These are phyloP conservation scores for Flaveria trinervia DNA, from an alignment of 129 eudicot genomes.

Conservation along the genomic window DNA sequence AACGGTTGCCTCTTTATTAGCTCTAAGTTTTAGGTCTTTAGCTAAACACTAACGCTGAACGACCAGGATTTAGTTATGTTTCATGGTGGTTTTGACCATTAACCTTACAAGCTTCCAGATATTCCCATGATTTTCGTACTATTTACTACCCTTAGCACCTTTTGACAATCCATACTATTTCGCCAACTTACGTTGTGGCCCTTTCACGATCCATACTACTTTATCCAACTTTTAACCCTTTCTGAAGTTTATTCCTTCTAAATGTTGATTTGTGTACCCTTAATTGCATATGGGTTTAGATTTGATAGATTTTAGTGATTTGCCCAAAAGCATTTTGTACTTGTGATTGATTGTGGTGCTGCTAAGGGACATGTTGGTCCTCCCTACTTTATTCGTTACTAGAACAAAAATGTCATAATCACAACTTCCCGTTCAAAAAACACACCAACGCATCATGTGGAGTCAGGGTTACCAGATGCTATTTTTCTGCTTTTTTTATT, in stretches of 20 bases:
- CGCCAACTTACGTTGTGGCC: no score
- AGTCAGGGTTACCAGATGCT: no score
- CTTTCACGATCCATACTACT: no score
- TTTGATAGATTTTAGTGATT: neutral
- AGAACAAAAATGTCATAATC: neutral
- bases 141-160: neutral
- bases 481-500: no score
- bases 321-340: neutral
- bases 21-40: neutral
- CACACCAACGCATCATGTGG: no score
- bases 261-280: neutral
- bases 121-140: neutral
- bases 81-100: neutral
- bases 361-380: neutral
- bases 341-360: neutral
- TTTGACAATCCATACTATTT: no score
- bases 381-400: neutral
- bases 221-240: neutral
- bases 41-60: neutral
- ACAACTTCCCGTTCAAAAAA: neutral
- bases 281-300: neutral
- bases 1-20: neutral
- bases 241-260: neutral
- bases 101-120: neutral
- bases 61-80: neutral